Conservation (phyloP, 2,329 filamentous ascomycete species). For the Massarina eburnea region DNA sequence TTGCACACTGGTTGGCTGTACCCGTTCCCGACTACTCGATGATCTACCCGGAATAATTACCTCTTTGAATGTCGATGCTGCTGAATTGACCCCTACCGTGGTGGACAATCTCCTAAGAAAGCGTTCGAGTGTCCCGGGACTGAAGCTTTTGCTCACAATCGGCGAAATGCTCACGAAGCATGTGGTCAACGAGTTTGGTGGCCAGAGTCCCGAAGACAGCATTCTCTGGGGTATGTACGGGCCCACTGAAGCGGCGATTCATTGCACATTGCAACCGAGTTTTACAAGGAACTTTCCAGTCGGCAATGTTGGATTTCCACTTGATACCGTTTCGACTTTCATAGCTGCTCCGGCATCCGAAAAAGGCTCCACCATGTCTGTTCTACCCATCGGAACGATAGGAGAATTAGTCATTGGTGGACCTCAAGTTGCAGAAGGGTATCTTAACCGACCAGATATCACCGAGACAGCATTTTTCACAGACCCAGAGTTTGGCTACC, state of each 20-base stretch:
- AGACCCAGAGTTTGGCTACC: conserved; percentile 62
- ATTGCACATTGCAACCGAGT: conserved; percentile 74
- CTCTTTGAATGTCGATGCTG: conserved; percentile 72
- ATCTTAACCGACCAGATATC: conserved; percentile 78
- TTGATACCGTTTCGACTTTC: conserved; percentile 80
- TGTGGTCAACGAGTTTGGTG: conserved; percentile 79
- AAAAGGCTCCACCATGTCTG: conserved; percentile 41
- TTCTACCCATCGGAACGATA: conserved; percentile 66
- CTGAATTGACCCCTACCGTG: conserved; percentile 87
- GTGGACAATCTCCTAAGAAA: conserved; percentile 72
- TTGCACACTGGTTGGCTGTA: conserved; percentile 70
- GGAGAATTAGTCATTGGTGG: conserved; percentile 85
- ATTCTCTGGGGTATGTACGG: conserved; percentile 94
- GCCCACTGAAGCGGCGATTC: conserved; percentile 87
- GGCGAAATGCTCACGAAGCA: conserved; percentile 86
- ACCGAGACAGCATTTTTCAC: conserved; percentile 72
- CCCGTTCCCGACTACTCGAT: conserved; percentile 69
- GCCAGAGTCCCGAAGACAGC: conserved; percentile 53
- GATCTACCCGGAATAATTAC: conserved; percentile 71
- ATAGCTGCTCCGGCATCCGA: conserved; percentile 56
- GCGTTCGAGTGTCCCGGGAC: conserved; percentile 65
- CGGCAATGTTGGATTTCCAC: conserved; percentile 73
- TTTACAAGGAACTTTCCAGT: conserved; percentile 61
- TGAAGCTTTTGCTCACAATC: conserved; percentile 79
- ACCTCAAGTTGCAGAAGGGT: conserved; percentile 74